Conservation (phyloP, 305 asterid species). For the Plantago rigida region DNA sequence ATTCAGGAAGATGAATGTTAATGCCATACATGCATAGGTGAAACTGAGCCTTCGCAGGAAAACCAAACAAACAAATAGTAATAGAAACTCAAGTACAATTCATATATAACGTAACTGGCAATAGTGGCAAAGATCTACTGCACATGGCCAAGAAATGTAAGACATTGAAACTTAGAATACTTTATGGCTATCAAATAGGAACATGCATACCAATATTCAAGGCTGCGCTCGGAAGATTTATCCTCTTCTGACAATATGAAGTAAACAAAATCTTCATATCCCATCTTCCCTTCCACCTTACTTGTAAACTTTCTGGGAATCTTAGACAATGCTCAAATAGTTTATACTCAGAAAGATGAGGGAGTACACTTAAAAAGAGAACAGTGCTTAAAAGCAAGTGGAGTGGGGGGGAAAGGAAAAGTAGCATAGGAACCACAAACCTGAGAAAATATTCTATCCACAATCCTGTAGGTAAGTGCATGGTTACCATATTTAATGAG, state of each 20-base stretch:
- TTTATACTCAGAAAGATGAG: conserved; percentile 22
- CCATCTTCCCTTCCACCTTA: conserved; percentile 98
- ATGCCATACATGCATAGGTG: too few species aligned
- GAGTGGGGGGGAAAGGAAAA: background rate
- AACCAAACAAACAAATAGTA: too few species aligned
- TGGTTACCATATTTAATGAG: conserved; percentile 98
- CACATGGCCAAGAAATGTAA: too few species aligned
- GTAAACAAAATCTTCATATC: conserved; percentile 93
- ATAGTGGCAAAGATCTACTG: too few species aligned
- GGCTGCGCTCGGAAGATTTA: conserved; percentile 91
- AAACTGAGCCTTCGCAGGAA: too few species aligned
- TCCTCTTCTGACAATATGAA: conserved; percentile 97
- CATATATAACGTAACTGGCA: too few species aligned
- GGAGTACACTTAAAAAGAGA: conserved; percentile 6
- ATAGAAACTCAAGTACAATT: too few species aligned
- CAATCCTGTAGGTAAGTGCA: conserved; percentile 94
- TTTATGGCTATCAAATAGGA: background rate
- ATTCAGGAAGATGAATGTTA: too few species aligned
- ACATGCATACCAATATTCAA: conserved; percentile 74
- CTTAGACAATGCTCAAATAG: conserved; percentile 37
- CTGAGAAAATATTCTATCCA: conserved; percentile 96
- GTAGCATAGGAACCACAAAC: conserved; percentile 37
- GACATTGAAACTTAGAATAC: too few species aligned
- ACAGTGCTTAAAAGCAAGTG: conserved; percentile 11
- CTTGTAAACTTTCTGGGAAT: conserved; percentile 92